phyloP scores from a whole-genome alignment of 73 alveolate species.

The Paramecium caudatum region DNA sequence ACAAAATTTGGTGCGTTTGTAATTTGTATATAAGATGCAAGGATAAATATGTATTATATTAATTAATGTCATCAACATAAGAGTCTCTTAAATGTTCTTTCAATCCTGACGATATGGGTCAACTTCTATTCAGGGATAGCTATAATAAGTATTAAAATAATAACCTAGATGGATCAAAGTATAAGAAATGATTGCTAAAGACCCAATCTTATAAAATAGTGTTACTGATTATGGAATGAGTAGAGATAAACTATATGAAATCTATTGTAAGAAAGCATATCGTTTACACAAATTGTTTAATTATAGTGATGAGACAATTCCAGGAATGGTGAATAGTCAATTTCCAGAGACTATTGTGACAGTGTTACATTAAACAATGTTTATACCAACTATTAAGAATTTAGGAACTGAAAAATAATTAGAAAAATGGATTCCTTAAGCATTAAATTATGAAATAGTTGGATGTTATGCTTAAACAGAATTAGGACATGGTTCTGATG shows the following conservation, averaged over 20 bases:
- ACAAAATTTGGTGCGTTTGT: slow-evolving; percentile 1
- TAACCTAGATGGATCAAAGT: slow-evolving; percentile 57
- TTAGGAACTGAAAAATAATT: slow-evolving; percentile 85
- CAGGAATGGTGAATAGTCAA: slow-evolving; percentile 37
- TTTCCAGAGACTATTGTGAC: slow-evolving; percentile 66
- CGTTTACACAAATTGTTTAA: slow-evolving; percentile 20
- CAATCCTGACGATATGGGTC: slow-evolving; percentile 17
- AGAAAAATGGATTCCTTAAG: slow-evolving; percentile 78
- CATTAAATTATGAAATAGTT: slow-evolving; percentile 74
- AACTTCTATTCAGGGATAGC: slow-evolving; percentile 5
- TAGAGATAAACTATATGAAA: slow-evolving; percentile 66
- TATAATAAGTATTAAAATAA: slow-evolving; percentile 15
- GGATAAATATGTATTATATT: too few species aligned
- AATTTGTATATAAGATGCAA: too few species aligned
- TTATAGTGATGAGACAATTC: slow-evolving; percentile 45
- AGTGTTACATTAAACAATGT: slow-evolving; percentile 77
- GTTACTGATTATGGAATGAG: slow-evolving; percentile 59
- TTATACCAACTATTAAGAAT: slow-evolving; percentile 77
- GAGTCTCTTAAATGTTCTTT: slow-evolving; percentile 1
- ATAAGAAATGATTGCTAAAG: slow-evolving; percentile 67
- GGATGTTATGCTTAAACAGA: slow-evolving; percentile 92
- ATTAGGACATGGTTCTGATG: slow-evolving; percentile 94
- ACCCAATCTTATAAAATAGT: slow-evolving; percentile 69
- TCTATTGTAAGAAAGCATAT: slow-evolving; percentile 59
- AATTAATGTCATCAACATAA: slow-evolving; percentile 28